Base-by-base conservation (phyloP, 306 rosid species). In the Acacia crassicarpa region DNA sequence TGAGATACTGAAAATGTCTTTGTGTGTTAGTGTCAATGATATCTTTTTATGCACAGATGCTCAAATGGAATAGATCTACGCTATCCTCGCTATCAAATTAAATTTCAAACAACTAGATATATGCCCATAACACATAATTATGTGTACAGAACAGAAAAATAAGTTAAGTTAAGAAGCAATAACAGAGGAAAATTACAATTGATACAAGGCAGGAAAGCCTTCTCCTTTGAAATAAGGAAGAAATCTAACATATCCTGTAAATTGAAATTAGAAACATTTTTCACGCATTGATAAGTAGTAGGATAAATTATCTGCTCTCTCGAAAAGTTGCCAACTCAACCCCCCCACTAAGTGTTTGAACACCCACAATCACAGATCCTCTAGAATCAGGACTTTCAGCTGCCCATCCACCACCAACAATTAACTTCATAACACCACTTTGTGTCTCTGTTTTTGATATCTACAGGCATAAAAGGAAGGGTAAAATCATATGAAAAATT, bases 281-380 rank as follows among this genome's bases (percentile, higher is more conserved):
- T 56, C 54, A 45, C 45, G 67, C 46, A 68, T 49, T 41, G 49
- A 74, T 53, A 77, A 54, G n/a, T 49, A 49, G 79, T 62, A 72
- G 38, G 75, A 35, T 58, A 71, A 72, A 63, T 71, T 77, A 95
- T 98, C 96, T 95, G 99, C 90, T 95, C 98, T 89, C 99, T 92
- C 11, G 99, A 93, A 86, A 95, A 95, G 83, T 87, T 86, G 74
- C 99, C 99, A 69, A 95, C 99, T 68, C 99, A 94, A 30, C 99
- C 99, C 67, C 99, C 92, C 93, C 99, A 65, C 99, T 95, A 74
- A 95, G 97, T 74, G 99, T 95, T 80, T 98, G 90, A 86, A 95
- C 99, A 76, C 99, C 99, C 61, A 95, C 97, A 88, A 95, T 97
- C 82, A 95, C 99, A 70, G 99, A 91, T 81, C 99, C 98, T 89